Conservation (phyloP, 2,329 filamentous ascomycete genomes). For the Venturia oleaginea region DNA sequence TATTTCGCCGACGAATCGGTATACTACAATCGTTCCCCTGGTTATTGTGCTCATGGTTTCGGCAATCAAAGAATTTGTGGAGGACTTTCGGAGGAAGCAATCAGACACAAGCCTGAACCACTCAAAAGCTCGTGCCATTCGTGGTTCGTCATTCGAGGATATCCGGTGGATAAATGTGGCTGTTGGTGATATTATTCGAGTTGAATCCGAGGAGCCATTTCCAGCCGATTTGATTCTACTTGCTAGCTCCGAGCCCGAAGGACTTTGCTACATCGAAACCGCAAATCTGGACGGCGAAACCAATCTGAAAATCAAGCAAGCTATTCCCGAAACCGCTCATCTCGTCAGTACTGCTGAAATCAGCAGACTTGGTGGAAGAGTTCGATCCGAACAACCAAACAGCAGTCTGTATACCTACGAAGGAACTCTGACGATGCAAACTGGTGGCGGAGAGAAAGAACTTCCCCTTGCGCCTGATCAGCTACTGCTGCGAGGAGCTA, state of each 20-base stretch:
- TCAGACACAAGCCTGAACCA: slow-evolving; percentile 83
- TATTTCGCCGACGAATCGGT: slow-evolving; percentile 89
- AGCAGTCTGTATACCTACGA: slow-evolving; percentile 98
- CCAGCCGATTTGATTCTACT: slow-evolving; percentile 87
- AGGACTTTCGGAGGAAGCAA: slow-evolving; percentile 82
- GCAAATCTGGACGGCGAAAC: slow-evolving; percentile 97
- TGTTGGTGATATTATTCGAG: slow-evolving; percentile 85
- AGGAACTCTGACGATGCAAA: slow-evolving; percentile 83
- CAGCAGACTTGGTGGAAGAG: slow-evolving; percentile 71
- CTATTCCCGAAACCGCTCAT: slow-evolving; percentile 79
- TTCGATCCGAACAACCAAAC: slow-evolving; percentile 95
- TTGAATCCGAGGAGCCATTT: slow-evolving; percentile 91
- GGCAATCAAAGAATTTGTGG: slow-evolving; percentile 85
- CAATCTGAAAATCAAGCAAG: slow-evolving; percentile 98
- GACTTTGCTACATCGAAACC: slow-evolving; percentile 96
- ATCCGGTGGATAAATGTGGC: slow-evolving; percentile 89
- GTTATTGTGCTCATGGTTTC: slow-evolving; percentile 87
- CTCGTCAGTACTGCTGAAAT: slow-evolving; percentile 82
- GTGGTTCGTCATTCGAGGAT: slow-evolving; percentile 75
- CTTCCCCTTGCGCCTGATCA: slow-evolving; percentile 85
- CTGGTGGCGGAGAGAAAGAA: slow-evolving; percentile 88
- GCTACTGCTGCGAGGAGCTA: slow-evolving; percentile 83
- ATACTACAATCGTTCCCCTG: slow-evolving; percentile 93
- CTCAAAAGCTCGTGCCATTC: slow-evolving; percentile 73
- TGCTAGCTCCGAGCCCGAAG: slow-evolving; percentile 93